Evolutionary conservation across 495 filamentous ascomycete species (phyloP).

Genomic region (Hyaloscypha variabilis): DNA sequence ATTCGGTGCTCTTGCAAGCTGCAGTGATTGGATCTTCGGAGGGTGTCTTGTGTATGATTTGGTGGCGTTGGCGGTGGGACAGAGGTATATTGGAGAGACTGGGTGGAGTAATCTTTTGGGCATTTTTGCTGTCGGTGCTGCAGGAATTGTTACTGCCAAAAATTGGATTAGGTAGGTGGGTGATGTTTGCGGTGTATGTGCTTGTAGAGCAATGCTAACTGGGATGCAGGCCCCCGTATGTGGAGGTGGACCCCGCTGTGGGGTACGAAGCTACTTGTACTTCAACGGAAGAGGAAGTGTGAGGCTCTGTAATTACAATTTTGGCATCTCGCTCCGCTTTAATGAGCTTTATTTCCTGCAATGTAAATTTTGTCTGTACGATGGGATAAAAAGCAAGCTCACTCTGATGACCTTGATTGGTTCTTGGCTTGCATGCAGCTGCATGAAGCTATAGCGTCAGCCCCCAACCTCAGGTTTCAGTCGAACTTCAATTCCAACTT

Average conservation of each 20-base stretch:
- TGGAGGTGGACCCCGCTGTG: neutral
- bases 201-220: neutral
- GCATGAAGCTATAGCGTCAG: too few relatives aligned
- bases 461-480: too few relatives aligned
- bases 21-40: slow-evolving; percentile 56
- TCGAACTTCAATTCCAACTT: too few relatives aligned
- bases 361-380: too few relatives aligned
- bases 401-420: too few relatives aligned
- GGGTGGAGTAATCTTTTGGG: slow-evolving; percentile 49
- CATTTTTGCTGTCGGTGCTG: slow-evolving; percentile 46
- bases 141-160: slow-evolving; percentile 50
- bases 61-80: slow-evolving; percentile 48
- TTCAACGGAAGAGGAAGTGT: neutral
- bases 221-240: neutral
- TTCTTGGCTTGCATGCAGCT: too few relatives aligned
- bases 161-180: slow-evolving; percentile 48
- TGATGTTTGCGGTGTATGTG: neutral
- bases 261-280: neutral
- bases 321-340: too few relatives aligned
- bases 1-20: slow-evolving; percentile 42
- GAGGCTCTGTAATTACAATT: neutral
- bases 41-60: slow-evolving; percentile 56
- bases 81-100: slow-evolving; percentile 35
- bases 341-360: too few relatives aligned
- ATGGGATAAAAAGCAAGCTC: too few relatives aligned